A percentile compares a stretch with the other conserved stretches of the same genome.
These are phyloP conservation scores for Malassezia sp. DNA, from an alignment of 1,284 basidiomycete species.

Conservation along the genomic window DNA sequence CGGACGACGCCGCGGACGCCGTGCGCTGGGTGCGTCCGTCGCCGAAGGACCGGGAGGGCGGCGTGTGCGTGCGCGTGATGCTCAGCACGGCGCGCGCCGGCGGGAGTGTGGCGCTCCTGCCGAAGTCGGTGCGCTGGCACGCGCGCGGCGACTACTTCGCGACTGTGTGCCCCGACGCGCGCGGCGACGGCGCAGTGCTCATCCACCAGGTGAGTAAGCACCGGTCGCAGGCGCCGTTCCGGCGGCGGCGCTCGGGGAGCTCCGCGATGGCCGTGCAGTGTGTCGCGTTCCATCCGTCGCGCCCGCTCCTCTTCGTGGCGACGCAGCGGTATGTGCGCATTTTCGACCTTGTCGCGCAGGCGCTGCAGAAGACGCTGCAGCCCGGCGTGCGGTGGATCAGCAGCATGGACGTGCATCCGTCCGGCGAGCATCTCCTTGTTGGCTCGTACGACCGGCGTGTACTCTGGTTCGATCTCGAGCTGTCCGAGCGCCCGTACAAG, in stretches of 20 bases:
- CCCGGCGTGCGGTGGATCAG: slow-evolving; percentile 96
- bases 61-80: slow-evolving; percentile 48
- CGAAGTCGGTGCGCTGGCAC: slow-evolving; percentile 84
- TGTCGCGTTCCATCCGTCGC: slow-evolving; percentile 84
- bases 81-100: slow-evolving; percentile 13
- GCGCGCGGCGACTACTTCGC: slow-evolving; percentile 89
- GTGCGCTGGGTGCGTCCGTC: slow-evolving; percentile 52
- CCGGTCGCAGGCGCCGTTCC: slow-evolving; percentile 94
- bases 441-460: slow-evolving; percentile 94
- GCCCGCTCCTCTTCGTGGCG: slow-evolving; percentile 95
- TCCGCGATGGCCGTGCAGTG: slow-evolving; percentile 57
- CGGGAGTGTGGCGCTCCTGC: slow-evolving; percentile 44
- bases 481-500: slow-evolving; percentile 91
- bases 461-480: slow-evolving; percentile 96
- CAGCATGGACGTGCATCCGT: slow-evolving; percentile 83
- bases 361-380: slow-evolving; percentile 77
- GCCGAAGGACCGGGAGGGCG: slow-evolving; percentile 50
- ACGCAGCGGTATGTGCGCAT: slow-evolving; percentile 92
- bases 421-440: slow-evolving; percentile 76
- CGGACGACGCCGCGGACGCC: slow-evolving; percentile 43
- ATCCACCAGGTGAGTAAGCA: slow-evolving; percentile 89
- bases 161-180: slow-evolving; percentile 54
- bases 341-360: slow-evolving; percentile 89
- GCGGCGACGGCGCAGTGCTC: slow-evolving; percentile 61
- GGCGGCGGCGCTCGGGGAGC: slow-evolving; percentile 67